Evolutionary conservation across 1,284 basidiomycete species (phyloP), one percentile per base, ranked within the genome.

Genomic region (Marasmius fiardii): DNA sequence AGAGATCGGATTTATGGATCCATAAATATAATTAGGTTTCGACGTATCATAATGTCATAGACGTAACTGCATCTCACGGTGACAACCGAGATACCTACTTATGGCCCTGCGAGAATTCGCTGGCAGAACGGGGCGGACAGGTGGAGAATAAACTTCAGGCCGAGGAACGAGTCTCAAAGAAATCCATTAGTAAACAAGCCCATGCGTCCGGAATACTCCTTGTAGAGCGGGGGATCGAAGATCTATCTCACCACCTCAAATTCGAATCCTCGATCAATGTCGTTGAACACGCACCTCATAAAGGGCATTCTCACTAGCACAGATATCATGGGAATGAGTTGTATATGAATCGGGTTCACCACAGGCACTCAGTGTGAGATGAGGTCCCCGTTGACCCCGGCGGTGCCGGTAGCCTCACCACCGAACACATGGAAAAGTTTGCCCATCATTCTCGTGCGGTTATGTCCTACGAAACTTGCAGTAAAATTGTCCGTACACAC

Each of bases 1-100:
- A 71, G 70, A 68, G 66, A 65, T 67, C 66, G 62, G 65, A 67
- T 71, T 66, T 63, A 65, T 66, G 65, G 71, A 72, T 70, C 66
- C 61, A 68, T 61, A 65, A 67, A 70, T 69, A 69, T 71, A 68
- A 74, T 76, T 68, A 70, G 72, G 69, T 75, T 73, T 67, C 67
- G 18, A 48, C 16, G 44, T 48, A 26, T 52, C 26, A 43, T 34
- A 58, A 37, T 58, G 53, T 67, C 66, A 63, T 66, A 65, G 66
- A 67, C 68, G 65, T 48, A 55, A 55, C 43, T 34, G 45, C 43
- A 39, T 60, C 58, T 55, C 58, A 57, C 55, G 58, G 26, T 31
- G 26, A 20, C 41, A 50, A 12, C 41, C 50, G 33, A 45, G 43
- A 57, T 31, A 31, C 28, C 10, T 31, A 31, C 28, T 31, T 31